A percentile compares a stretch with the other conserved stretches of the same genome.
These are phyloP conservation scores for Phialophora verrucosa DNA, from an alignment of 2,329 filamentous ascomycete species.

Conservation along the genomic window DNA sequence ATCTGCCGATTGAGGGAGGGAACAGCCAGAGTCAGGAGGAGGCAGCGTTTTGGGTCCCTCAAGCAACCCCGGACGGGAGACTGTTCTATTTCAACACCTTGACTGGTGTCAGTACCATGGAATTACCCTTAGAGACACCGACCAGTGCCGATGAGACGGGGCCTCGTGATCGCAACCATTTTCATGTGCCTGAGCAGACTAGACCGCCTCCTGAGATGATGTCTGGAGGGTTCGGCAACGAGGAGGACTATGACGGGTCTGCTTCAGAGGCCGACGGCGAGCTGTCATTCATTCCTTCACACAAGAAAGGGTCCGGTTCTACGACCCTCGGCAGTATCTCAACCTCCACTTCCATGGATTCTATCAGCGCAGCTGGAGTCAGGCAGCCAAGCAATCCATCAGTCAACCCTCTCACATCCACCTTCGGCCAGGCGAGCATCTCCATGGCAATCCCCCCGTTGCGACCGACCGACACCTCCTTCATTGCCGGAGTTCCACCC, in stretches of 20 bases:
- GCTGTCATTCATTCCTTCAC: conserved; percentile 70
- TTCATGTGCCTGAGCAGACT: conserved; percentile 86
- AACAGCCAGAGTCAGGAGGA: conserved; percentile 73
- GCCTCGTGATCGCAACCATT: conserved; percentile 85
- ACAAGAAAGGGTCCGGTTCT: conserved; percentile 72
- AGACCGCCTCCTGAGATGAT: conserved; percentile 89
- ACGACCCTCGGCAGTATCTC: conserved; percentile 74
- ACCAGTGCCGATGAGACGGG: conserved; percentile 79
- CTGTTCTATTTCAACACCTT: conserved; percentile 98
- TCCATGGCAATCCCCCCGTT: conserved; percentile 50
- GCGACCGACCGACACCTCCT: conserved; percentile 61
- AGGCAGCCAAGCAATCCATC: conserved; percentile 24
- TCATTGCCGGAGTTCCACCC: conserved; percentile 57
- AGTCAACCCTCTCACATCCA: conserved; percentile 15
- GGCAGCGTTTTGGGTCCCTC: conserved; percentile 97
- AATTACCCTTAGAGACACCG: conserved; percentile 90
- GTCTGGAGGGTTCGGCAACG: conserved; percentile 78
- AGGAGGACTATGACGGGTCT: conserved; percentile 93
- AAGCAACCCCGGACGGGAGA: conserved; percentile 89
- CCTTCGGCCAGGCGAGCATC: conserved; percentile 26
- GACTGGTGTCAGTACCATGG: conserved; percentile 92
- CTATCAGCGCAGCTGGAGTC: conserved; percentile 54
- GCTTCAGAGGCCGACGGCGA: conserved; percentile 84
- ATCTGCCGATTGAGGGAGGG: conserved; percentile 71
- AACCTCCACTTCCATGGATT: conserved; percentile 89